phyloP scores from a whole-genome alignment of 2,329 filamentous ascomycete species.

The Bipolaris oryzae region DNA sequence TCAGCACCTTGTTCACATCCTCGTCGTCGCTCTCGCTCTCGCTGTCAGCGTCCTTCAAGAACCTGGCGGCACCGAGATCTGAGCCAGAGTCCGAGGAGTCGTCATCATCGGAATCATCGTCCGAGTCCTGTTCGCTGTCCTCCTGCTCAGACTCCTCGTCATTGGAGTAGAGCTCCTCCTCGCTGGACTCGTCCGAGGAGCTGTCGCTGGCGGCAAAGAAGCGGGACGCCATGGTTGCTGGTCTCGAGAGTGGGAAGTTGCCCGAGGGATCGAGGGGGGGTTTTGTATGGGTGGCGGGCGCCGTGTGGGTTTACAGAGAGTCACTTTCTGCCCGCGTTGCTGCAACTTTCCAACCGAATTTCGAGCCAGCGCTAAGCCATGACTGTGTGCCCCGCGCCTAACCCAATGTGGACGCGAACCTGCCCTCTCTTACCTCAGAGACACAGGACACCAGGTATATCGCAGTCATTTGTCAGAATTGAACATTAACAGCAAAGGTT shows the following conservation, averaged over 20 bases:
- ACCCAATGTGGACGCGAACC: constrained; percentile 14
- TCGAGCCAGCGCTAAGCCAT: constrained; percentile 21
- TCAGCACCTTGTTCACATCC: constrained; percentile 83
- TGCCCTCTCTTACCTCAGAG: neutral
- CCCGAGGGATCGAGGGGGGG: constrained; percentile 27
- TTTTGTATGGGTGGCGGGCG: constrained; percentile 26
- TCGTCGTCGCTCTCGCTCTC: constrained; percentile 85
- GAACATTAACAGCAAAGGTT: neutral
- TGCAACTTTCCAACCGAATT: constrained; percentile 27
- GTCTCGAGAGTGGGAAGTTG: constrained; percentile 31
- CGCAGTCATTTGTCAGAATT: neutral
- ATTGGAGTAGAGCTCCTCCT: constrained; percentile 92
- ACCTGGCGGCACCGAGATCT: constrained; percentile 75
- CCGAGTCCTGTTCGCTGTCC: constrained; percentile 60
- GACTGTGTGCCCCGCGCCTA: constrained; percentile 27
- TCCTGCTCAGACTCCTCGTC: constrained; percentile 60
- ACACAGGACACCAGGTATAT: neutral
- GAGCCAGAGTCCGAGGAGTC: constrained; percentile 61
- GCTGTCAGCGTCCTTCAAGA: constrained; percentile 80
- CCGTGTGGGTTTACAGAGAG: constrained; percentile 23
- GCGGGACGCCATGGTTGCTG: constrained; percentile 66
- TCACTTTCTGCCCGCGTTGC: constrained; percentile 20
- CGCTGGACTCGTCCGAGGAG: constrained; percentile 90
- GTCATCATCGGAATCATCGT: constrained; percentile 64
- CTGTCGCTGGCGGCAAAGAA: constrained; percentile 97